Evolutionary conservation across 2,329 filamentous ascomycete genomes (phyloP), one percentile per base, ranked within the genome.

Genomic region (Penicillium expansum): DNA sequence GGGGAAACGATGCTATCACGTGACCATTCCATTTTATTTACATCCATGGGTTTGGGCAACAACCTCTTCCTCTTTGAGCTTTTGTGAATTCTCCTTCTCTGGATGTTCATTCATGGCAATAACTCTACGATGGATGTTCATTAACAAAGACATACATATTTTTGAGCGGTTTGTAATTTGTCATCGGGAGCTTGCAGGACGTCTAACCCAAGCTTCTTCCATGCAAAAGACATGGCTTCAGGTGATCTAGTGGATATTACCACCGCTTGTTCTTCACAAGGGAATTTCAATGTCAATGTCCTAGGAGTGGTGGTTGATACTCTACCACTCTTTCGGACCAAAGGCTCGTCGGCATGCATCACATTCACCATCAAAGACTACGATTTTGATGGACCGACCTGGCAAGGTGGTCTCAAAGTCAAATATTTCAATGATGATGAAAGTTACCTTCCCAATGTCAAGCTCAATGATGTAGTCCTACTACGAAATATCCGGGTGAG

Each of bases 291-390:
- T 72, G 75, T 86, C 61, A 87, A 79, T 72, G 75, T 94, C 39
- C 81, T 91, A 49, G 92, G 91, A 1, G 73, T 93, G 5, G 83
- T 93, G 4, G 83, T 84, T 50, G 89, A 93, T 64, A 81, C 80
- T 48, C 80, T 84, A 55, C 72, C 79, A 0, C 82, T 85, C 1
- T 78, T 77, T 0, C 55, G 69, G 11, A 85, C 85, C 1, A 76
- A 59, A 52, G 80, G 82, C 22, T 66, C 70, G 24, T 87, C 89
- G 80, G 82, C 73, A 65, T 88, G 87, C 71, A 83, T 81, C 58
- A 80, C 80, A 22, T 75, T 91, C 33, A 82, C 79, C 1, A 69
- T 92, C 4, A 83, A 78, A 65, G 88, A 92, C 67, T 67, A 75
- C 11, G 74, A 79, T 8, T 76, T 85, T 54, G 71, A 79, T 41